Evolutionary conservation across 2,329 filamentous ascomycete genomes (phyloP), one percentile per base, ranked within the genome.

Genomic region (Fusarium sp.): DNA sequence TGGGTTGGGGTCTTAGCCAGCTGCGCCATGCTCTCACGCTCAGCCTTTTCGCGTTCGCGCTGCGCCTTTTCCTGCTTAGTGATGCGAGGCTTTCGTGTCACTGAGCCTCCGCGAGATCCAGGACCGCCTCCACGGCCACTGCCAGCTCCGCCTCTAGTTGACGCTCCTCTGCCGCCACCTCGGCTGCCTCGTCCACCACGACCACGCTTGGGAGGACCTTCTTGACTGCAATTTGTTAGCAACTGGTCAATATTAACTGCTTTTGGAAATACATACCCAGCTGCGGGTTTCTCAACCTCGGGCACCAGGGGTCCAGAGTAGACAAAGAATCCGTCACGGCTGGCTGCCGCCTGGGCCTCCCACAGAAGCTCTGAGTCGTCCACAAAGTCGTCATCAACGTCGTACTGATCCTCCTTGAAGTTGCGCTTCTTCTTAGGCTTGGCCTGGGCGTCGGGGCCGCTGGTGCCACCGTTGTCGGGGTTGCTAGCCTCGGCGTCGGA

Each of bases 301-400:
- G 91, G 91, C 20, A 98, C 87, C 50, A 99, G 83, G 8, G 95
- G 95, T 4, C 96, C 96, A 65, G 93, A 96, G 80, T 97, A 99
- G 1, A 99, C 96, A 78, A 98, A 99, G 83, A 98, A 99, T 1
- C 96, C 96, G 77, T 98, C 96, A 73, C 95, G 93, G 71, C 93
- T 95, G 50, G 96, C 94, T 4, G 95, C 93, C 6, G 95, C 95
- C 77, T 97, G 92, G 76, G 97, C 93, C 80, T 98, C 93, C 95
- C 95, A 98, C 0, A 96, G 85, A 76, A 97, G 80, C 78, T 99
- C 96, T 1, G 93, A 96, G 77, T 99, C 96, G 75, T 99, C 96
- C 61, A 95, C 89, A 79, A 95, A 95, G 58, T 91, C 91, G 75
- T 94, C 92, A 51, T 92, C 90, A 74, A 91, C 90, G 76, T 95